Percentiles rank a stretch among this genome's conserved stretches.
Conservation (phyloP, 306 rosid species). For the Morella rubra region DNA sequence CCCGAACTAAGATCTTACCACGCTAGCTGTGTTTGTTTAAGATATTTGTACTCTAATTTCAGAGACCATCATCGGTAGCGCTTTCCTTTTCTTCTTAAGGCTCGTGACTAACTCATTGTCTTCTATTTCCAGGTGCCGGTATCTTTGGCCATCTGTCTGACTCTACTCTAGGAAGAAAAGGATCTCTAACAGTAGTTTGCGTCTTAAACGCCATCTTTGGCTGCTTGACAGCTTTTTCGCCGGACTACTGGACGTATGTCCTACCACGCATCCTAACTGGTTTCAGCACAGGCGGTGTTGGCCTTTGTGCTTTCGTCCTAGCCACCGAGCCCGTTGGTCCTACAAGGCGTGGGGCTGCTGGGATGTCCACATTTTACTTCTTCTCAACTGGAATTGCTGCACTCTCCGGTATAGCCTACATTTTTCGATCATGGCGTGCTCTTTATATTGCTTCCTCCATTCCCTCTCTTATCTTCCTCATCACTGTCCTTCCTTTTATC, state of each 20-base stretch:
- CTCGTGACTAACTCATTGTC: background rate
- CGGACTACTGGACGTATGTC: constrained; percentile 50
- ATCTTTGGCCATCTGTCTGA: constrained; percentile 88
- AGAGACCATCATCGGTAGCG: too few species aligned
- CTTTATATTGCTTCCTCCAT: constrained; percentile 71
- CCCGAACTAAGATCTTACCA: too few species aligned
- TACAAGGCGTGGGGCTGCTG: constrained; percentile 56
- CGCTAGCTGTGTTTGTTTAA: background rate
- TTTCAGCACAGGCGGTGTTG: constrained; percentile 81
- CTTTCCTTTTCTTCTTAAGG: too few species aligned
- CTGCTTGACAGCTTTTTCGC: constrained; percentile 68
- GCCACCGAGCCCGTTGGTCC: constrained; percentile 86
- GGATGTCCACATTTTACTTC: constrained; percentile 96
- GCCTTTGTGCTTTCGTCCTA: constrained; percentile 80
- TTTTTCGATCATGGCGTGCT: constrained; percentile 63
- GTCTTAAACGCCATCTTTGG: constrained; percentile 67
- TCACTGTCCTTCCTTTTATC: constrained; percentile 60
- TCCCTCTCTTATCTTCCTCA: constrained; percentile 65
- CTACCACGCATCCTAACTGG: constrained; percentile 83
- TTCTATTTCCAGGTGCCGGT: constrained; percentile 73
- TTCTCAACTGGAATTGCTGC: constrained; percentile 77
- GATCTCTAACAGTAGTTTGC: constrained; percentile 74
- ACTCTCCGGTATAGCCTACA: constrained; percentile 63
- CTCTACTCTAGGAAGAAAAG: constrained; percentile 78
- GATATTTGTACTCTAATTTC: background rate